phyloP scores from a whole-genome alignment of 2,329 filamentous ascomycete species.

The Trichophyton benhamiae region DNA sequence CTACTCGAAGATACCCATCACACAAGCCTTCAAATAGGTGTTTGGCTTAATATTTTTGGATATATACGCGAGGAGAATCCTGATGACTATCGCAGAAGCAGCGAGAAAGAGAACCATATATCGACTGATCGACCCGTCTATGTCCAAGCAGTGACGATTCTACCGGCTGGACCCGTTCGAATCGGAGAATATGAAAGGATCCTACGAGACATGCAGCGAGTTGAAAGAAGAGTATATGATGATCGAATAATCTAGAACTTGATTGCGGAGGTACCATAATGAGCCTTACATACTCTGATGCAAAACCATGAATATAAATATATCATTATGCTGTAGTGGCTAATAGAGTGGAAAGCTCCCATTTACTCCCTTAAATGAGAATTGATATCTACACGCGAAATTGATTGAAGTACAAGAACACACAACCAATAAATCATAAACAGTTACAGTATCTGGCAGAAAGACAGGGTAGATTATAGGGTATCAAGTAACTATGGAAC shows the following conservation, averaged over 20 bases:
- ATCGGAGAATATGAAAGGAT: conserved; percentile 58
- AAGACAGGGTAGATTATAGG: neutral
- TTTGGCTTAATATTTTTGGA: conserved; percentile 82
- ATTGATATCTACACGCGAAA: neutral
- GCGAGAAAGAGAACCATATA: neutral
- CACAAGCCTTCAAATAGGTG: conserved; percentile 56
- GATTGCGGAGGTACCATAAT: too few relatives aligned
- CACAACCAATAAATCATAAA: neutral
- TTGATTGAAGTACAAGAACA: neutral
- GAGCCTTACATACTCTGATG: neutral
- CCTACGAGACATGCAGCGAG: conserved; percentile 31
- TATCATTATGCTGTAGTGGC: neutral
- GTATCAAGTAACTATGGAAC: neutral
- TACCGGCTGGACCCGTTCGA: conserved; percentile 62
- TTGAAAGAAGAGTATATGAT: conserved; percentile 20
- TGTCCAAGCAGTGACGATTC: conserved; percentile 66
- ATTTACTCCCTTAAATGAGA: neutral
- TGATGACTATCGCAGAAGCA: neutral
- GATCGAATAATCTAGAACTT: conserved; percentile 34
- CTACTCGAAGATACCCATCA: conserved; percentile 53
- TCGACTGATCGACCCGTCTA: conserved; percentile 18
- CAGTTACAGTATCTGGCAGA: neutral
- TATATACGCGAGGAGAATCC: conserved; percentile 44
- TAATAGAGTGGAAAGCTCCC: neutral
- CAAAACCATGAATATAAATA: neutral